These are phyloP conservation scores for Liquidambar formosana DNA, from an alignment of 164 flowering plant species.

Conservation along the genomic window DNA sequence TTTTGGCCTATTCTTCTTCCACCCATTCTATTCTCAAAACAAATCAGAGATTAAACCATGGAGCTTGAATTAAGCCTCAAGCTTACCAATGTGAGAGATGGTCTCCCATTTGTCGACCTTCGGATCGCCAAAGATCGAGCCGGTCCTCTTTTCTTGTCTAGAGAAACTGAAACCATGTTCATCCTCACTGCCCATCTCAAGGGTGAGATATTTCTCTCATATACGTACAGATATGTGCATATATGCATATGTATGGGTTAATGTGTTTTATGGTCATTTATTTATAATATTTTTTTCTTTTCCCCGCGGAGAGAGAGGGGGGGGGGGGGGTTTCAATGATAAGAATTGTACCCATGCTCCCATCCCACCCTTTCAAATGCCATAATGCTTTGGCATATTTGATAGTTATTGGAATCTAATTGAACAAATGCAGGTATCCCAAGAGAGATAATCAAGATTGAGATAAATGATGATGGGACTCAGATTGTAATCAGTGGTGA, in stretches of 20 bases:
- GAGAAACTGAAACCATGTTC: constrained; percentile 55
- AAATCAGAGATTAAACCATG: constrained; percentile 18
- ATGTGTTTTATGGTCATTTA: too few species aligned
- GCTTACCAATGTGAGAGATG: constrained; percentile 49
- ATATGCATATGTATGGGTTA: too few species aligned
- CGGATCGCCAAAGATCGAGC: constrained; percentile 39
- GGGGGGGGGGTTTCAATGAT: too few species aligned
- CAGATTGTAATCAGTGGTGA: constrained; percentile 48
- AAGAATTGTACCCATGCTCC: too few species aligned
- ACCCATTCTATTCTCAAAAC: neutral
- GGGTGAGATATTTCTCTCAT: constrained; percentile 31
- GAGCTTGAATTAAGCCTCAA: constrained; percentile 66
- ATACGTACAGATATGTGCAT: too few species aligned
- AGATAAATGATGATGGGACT: constrained; percentile 60
- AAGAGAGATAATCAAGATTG: constrained; percentile 43
- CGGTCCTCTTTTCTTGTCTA: constrained; percentile 51
- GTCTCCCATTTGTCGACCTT: constrained; percentile 30
- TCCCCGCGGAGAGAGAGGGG: too few species aligned
- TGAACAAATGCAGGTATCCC: constrained; percentile 45
- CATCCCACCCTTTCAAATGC: too few species aligned
- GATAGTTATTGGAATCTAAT: neutral
- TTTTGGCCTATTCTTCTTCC: neutral
- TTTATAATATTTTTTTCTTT: too few species aligned
- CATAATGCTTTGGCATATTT: too few species aligned
- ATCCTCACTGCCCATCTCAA: constrained; percentile 61